phyloP scores from a whole-genome alignment of 148 eudicot species.

The Chenopodium berlandieri region DNA sequence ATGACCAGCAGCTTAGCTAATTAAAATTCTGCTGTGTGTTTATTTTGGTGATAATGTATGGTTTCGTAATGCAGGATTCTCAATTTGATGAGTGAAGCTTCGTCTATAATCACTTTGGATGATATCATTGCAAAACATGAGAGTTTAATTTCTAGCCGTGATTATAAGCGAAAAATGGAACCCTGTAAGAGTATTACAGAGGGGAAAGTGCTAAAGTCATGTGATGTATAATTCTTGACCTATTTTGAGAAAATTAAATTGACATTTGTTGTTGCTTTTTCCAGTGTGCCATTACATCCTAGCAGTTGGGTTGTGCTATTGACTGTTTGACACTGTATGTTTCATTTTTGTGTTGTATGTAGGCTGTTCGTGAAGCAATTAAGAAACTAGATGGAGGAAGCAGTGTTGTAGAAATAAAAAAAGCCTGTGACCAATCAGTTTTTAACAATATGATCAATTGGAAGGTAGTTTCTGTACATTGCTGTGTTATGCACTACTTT shows the following conservation, averaged over 20 bases:
- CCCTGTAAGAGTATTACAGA: slow-evolving; percentile 48
- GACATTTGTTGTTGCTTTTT: background rate
- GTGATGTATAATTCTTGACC: slow-evolving; percentile 49
- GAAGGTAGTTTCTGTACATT: slow-evolving; percentile 48
- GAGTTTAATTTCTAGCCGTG: slow-evolving; percentile 39
- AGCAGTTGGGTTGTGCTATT: background rate
- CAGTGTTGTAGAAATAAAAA: slow-evolving; percentile 63
- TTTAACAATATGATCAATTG: slow-evolving; percentile 62
- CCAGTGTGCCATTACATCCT: too few species aligned
- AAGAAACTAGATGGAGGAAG: slow-evolving; percentile 51
- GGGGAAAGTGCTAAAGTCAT: slow-evolving; percentile 73
- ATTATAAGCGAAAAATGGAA: slow-evolving; percentile 33
- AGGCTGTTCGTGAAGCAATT: slow-evolving; percentile 74
- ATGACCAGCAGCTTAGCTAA: background rate
- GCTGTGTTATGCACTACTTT: slow-evolving; percentile 3
- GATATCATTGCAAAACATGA: slow-evolving; percentile 46
- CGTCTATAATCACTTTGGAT: slow-evolving; percentile 57
- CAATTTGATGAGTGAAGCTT: slow-evolving; percentile 53
- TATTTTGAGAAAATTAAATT: background rate
- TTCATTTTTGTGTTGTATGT: slow-evolving; percentile 21
- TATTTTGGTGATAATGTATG: background rate
- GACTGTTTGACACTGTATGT: slow-evolving; percentile 2
- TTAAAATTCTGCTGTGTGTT: background rate
- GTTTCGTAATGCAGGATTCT: slow-evolving; percentile 49
- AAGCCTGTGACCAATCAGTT: slow-evolving; percentile 61